These are phyloP conservation scores for Talaromyces sp. DNA, from an alignment of 2,329 filamentous ascomycete species.

Conservation along the genomic window DNA sequence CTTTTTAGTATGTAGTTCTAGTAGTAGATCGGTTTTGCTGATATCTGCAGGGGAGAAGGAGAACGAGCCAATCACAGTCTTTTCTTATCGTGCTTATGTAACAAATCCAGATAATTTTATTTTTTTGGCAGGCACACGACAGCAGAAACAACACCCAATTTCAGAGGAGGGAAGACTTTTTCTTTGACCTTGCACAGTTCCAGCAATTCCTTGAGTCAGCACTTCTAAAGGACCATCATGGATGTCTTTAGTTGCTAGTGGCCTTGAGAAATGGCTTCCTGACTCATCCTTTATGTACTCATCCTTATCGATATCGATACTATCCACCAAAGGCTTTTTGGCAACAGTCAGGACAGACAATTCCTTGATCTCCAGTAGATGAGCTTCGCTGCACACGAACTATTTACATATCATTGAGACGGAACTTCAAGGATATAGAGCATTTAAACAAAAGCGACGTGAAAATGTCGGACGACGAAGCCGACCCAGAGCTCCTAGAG, in stretches of 20 bases:
- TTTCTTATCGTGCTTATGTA: constrained; percentile 15
- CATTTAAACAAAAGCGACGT: not conserved
- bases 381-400: not conserved
- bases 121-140: not conserved
- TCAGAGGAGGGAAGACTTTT: not conserved
- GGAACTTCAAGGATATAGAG: not conserved
- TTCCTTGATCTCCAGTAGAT: constrained; percentile 4
- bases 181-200: too few relatives aligned
- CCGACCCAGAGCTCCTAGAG: constrained; percentile 79
- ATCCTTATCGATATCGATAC: constrained; percentile 3
- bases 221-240: not conserved
- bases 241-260: not conserved
- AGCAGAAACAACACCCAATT: not conserved
- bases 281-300: constrained; percentile 8
- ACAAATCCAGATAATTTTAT: not conserved
- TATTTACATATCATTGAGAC: not conserved
- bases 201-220: not conserved
- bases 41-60: not conserved
- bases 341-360: not conserved
- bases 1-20: too few relatives aligned
- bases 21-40: not conserved
- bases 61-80: not conserved
- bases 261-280: not conserved
- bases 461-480: constrained; percentile 86
- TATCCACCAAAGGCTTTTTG: not conserved